Evolutionary conservation across 1,284 basidiomycete genomes (phyloP).

Genomic region (Malassezia sp.): DNA sequence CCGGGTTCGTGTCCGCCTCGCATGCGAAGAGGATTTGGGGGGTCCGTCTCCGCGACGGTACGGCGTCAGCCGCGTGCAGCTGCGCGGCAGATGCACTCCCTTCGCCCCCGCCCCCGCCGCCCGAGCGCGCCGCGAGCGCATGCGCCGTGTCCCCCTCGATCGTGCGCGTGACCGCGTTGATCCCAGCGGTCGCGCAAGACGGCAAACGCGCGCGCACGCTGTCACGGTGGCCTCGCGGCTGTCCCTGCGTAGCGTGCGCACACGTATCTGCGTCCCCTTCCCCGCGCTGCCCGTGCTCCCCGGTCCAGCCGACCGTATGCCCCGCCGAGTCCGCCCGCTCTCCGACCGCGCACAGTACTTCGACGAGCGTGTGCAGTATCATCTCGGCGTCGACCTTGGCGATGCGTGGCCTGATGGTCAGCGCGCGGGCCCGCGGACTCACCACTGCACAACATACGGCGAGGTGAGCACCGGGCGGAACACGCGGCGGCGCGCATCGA

Average conservation of each 20-base stretch:
- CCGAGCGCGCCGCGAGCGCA: neutral
- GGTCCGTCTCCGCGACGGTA: too few relatives aligned
- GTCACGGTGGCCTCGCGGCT: too few relatives aligned
- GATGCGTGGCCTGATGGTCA: conserved; percentile 7
- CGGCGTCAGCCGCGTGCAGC: too few relatives aligned
- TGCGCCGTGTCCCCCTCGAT: conserved; percentile 11
- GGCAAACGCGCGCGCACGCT: too few relatives aligned
- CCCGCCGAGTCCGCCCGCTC: neutral
- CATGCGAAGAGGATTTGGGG: conserved; percentile 13
- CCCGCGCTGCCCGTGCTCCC: too few relatives aligned
- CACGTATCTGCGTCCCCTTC: too few relatives aligned
- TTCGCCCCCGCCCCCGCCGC: too few relatives aligned
- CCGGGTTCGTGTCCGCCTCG: conserved; percentile 10
- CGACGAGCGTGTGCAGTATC: conserved; percentile 15
- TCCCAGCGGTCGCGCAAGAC: too few relatives aligned
- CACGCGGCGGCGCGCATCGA: neutral
- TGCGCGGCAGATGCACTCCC: neutral
- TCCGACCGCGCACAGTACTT: conserved; percentile 4
- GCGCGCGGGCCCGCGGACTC: neutral
- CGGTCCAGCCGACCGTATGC: conserved; percentile 5
- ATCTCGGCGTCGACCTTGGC: conserved; percentile 14
- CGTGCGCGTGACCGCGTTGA: conserved; percentile 9
- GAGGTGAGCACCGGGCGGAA: conserved; percentile 18
- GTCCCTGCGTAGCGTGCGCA: too few relatives aligned
- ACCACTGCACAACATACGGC: conserved; percentile 15